Evolutionary conservation across 2,329 filamentous ascomycete genomes (phyloP).

Genomic region (Didymella pomorum): DNA sequence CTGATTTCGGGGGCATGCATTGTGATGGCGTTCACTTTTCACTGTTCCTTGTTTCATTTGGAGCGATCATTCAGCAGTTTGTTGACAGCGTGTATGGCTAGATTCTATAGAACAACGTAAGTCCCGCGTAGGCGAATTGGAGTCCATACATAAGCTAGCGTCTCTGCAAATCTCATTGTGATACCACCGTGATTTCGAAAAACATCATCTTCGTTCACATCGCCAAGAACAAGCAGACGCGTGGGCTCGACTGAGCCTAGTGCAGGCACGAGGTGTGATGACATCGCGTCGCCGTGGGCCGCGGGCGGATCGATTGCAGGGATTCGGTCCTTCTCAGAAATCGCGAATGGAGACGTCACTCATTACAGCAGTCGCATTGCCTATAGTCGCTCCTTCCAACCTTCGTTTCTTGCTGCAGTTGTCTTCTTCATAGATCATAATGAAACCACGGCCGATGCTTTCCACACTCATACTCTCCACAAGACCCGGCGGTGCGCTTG

Average conservation of each 20-base stretch:
- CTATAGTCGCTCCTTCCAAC: background rate
- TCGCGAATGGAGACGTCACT: slow-evolving; percentile 31
- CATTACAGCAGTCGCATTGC: background rate
- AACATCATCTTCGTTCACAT: background rate
- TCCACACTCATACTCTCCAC: slow-evolving; percentile 7
- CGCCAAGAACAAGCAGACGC: background rate
- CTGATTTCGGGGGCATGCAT: slow-evolving; percentile 6
- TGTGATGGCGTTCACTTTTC: slow-evolving; percentile 11
- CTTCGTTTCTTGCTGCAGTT: background rate
- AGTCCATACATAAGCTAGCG: background rate
- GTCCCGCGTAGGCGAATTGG: slow-evolving; percentile 17
- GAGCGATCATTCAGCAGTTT: slow-evolving; percentile 12
- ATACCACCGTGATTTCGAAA: background rate
- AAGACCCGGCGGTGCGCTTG: slow-evolving; percentile 7
- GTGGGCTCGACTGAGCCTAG: slow-evolving; percentile 4
- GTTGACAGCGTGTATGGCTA: slow-evolving; percentile 1
- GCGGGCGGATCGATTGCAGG: slow-evolving; percentile 16
- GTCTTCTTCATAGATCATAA: slow-evolving; percentile 5
- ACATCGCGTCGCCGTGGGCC: slow-evolving; percentile 34
- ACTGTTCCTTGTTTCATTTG: background rate
- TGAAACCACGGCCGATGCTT: slow-evolving; percentile 36
- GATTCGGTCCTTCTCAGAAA: slow-evolving; percentile 21
- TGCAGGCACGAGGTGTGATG: slow-evolving; percentile 13
- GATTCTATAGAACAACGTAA: slow-evolving; percentile 10
- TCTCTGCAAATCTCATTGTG: background rate